phyloP scores from a whole-genome alignment of 257 asterid species.

The Hygrophila difformis region DNA sequence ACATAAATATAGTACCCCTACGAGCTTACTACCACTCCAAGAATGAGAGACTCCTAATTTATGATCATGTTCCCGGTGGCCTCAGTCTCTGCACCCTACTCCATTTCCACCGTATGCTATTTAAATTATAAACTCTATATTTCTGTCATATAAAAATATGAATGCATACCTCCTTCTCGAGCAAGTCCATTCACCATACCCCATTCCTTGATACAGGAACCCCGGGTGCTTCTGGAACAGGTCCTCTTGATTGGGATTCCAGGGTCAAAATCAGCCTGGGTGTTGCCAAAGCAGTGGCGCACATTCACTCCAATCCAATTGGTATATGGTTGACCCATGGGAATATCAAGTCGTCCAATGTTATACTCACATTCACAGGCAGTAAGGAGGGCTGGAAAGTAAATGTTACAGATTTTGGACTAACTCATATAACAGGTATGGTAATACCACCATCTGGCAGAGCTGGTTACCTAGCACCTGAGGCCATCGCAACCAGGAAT shows the following conservation, averaged over 20 bases:
- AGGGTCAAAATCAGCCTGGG: slow-evolving; percentile 52
- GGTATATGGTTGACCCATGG: slow-evolving; percentile 48
- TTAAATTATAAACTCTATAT: too few relatives aligned
- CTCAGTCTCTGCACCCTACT: slow-evolving; percentile 49
- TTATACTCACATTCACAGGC: slow-evolving; percentile 45
- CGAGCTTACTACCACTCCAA: slow-evolving; percentile 64
- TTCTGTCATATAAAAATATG: too few relatives aligned
- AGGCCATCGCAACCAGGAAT: slow-evolving; percentile 32
- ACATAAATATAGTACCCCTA: slow-evolving; percentile 42
- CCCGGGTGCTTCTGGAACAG: slow-evolving; percentile 30
- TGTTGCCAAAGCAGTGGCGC: slow-evolving; percentile 65
- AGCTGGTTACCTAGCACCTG: slow-evolving; percentile 64
- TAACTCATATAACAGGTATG: slow-evolving; percentile 37
- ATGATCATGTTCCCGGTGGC: slow-evolving; percentile 39
- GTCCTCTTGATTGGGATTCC: slow-evolving; percentile 54
- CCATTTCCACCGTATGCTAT: too few relatives aligned
- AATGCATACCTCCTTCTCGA: too few relatives aligned
- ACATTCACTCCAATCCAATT: slow-evolving; percentile 45
- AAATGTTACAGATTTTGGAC: slow-evolving; percentile 50
- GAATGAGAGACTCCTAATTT: slow-evolving; percentile 60
- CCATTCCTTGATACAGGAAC: slow-evolving; percentile 29
- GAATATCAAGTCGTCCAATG: slow-evolving; percentile 61
- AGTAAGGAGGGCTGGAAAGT: slow-evolving; percentile 25
- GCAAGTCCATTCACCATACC: too few relatives aligned
- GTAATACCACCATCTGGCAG: slow-evolving; percentile 31